phyloP scores from a whole-genome alignment of 176 grass and related monocot species.

The Bolboschoenus planiculmis region DNA sequence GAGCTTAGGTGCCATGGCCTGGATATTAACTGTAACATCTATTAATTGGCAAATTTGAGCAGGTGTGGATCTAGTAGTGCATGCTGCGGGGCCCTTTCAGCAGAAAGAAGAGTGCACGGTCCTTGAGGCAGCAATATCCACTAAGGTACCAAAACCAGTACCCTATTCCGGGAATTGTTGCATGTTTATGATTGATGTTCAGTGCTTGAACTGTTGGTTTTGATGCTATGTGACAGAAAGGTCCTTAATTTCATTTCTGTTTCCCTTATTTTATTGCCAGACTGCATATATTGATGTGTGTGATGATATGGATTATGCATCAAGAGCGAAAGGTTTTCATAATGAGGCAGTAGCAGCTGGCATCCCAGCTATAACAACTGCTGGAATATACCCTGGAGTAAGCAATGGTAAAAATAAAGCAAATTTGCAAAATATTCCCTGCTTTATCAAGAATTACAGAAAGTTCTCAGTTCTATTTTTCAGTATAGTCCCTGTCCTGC shows the following conservation, averaged over 20 bases:
- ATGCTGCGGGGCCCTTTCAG: slow-evolving; percentile 89
- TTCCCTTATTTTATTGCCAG: slow-evolving; percentile 22
- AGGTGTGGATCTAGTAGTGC: slow-evolving; percentile 82
- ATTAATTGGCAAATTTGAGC: not conserved
- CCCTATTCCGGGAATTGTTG: not conserved
- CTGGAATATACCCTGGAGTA: slow-evolving; percentile 93
- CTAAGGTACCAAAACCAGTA: slow-evolving; percentile 41
- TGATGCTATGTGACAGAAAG: not conserved
- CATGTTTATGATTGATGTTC: not conserved
- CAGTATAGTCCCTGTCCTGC: not conserved
- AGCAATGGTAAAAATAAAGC: slow-evolving; percentile 57
- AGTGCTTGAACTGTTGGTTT: not conserved
- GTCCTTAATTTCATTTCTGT: not conserved
- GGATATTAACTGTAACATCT: not conserved
- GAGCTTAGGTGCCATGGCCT: not conserved
- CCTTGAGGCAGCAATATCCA: slow-evolving; percentile 71
- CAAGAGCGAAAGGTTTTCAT: slow-evolving; percentile 74
- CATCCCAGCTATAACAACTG: slow-evolving; percentile 85
- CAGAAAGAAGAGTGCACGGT: slow-evolving; percentile 51
- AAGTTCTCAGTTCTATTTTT: not conserved
- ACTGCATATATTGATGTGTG: slow-evolving; percentile 92
- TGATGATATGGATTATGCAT: slow-evolving; percentile 68
- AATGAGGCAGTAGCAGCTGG: slow-evolving; percentile 63
- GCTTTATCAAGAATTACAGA: not conserved
- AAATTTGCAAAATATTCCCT: not conserved